Percentiles rank a stretch among this genome's conserved stretches.
Evolutionary conservation across 495 filamentous ascomycete genomes (phyloP).

Genomic region (Tuber microsphaerosporum): DNA sequence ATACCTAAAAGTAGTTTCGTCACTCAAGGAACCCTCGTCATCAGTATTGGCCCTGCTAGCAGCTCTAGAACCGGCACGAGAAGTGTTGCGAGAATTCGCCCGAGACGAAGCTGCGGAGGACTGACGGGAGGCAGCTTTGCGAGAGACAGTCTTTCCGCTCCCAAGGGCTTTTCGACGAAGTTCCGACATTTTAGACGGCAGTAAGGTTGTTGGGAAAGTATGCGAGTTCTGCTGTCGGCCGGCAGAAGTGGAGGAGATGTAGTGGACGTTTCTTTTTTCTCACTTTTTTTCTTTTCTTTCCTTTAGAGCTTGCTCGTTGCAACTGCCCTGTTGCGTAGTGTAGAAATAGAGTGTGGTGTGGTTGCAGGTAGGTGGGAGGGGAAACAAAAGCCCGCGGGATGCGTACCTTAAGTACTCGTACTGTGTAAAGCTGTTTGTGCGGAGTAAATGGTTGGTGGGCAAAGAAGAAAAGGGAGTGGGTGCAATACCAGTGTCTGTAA

Average conservation of each 20-base stretch:
- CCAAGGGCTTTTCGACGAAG: constrained; percentile 69
- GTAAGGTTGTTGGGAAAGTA: background rate
- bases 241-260: background rate
- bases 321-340: background rate
- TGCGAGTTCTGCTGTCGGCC: background rate
- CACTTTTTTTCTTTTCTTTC: background rate
- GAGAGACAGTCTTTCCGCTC: constrained; percentile 84
- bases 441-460: background rate
- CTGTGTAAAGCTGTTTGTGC: background rate
- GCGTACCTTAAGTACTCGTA: background rate
- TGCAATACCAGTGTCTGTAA: background rate
- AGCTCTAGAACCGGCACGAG: constrained; percentile 54
- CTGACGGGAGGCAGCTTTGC: constrained; percentile 71
- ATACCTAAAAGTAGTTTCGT: constrained; percentile 64
- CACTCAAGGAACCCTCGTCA: constrained; percentile 71
- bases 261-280: background rate
- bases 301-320: background rate
- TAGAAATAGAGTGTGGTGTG: background rate
- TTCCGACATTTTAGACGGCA: constrained; percentile 56
- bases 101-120: constrained; percentile 61
- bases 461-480: background rate
- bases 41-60: constrained; percentile 59
- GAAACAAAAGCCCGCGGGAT: background rate
- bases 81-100: constrained; percentile 55
- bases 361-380: background rate